These are phyloP conservation scores for Skeletonema costatum DNA, from an alignment of 108 stramenopile genomes.

Conservation along the genomic window DNA sequence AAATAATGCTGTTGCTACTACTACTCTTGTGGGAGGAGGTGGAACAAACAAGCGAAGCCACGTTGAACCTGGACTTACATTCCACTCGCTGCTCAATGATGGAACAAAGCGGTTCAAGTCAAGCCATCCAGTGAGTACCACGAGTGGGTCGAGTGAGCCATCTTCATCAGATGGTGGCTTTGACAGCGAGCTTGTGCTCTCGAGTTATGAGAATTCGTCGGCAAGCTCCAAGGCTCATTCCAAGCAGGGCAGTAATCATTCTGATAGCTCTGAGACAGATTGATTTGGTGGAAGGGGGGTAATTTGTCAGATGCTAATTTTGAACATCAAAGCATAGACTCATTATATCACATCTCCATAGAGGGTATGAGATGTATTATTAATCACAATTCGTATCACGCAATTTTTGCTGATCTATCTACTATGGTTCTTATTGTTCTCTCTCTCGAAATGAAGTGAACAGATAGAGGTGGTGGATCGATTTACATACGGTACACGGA, in stretches of 20 bases:
- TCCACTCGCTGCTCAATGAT: neutral
- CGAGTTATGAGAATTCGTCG: neutral
- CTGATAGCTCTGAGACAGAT: neutral
- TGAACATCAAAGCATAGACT: neutral
- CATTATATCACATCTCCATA: too few relatives aligned
- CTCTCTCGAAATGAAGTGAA: too few relatives aligned
- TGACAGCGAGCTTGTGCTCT: constrained; percentile 1
- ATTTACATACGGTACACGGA: too few relatives aligned
- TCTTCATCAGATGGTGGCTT: constrained; percentile 4
- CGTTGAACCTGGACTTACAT: neutral
- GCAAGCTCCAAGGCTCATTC: neutral
- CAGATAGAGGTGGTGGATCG: too few relatives aligned
- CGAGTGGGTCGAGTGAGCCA: neutral
- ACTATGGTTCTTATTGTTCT: too few relatives aligned
- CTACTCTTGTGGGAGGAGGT: neutral
- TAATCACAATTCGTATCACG: too few relatives aligned
- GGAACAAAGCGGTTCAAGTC: constrained; percentile 5
- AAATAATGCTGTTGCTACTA: neutral
- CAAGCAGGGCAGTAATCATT: neutral
- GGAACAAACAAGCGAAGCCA: neutral
- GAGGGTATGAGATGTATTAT: too few relatives aligned
- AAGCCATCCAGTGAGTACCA: constrained; percentile 4
- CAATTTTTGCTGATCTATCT: too few relatives aligned
- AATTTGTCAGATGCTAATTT: neutral
- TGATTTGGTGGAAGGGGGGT: neutral